A percentile compares a stretch with the other conserved stretches of the same genome.
Evolutionary conservation across 768 basidiomycete species (phyloP).

Genomic region (Chiua virens): DNA sequence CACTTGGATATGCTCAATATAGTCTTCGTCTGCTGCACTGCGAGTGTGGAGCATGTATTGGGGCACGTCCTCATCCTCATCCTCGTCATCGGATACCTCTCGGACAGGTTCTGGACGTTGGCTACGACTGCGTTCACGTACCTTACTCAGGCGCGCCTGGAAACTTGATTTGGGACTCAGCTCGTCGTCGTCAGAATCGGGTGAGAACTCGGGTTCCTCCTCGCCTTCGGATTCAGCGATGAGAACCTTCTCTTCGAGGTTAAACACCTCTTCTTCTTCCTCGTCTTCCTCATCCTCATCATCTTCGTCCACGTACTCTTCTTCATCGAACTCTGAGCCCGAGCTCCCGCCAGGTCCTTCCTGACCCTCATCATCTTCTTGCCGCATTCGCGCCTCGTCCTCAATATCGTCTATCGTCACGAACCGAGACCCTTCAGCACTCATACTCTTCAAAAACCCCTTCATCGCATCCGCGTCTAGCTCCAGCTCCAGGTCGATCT

Average conservation of each 20-base stretch:
- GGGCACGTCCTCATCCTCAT: slow-evolving; percentile 29
- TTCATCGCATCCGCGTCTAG: slow-evolving; percentile 49
- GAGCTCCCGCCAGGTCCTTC: slow-evolving; percentile 25
- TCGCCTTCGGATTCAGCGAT: slow-evolving; percentile 34
- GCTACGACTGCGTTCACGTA: slow-evolving; percentile 27
- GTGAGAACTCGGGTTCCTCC: slow-evolving; percentile 20
- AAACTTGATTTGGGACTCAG: slow-evolving; percentile 36
- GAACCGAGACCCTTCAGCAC: slow-evolving; percentile 44
- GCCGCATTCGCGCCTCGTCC: slow-evolving; percentile 48
- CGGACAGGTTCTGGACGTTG: slow-evolving; percentile 11
- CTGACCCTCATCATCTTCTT: slow-evolving; percentile 47
- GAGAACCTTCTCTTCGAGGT: slow-evolving; percentile 47
- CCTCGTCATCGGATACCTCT: slow-evolving; percentile 23
- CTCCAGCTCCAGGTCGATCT: slow-evolving; percentile 59
- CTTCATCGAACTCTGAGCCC: slow-evolving; percentile 30
- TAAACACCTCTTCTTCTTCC: slow-evolving; percentile 39
- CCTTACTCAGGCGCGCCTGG: slow-evolving; percentile 33
- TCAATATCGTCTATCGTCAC: slow-evolving; percentile 69
- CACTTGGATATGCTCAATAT: slow-evolving; percentile 56
- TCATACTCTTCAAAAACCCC: slow-evolving; percentile 52
- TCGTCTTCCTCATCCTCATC: slow-evolving; percentile 33
- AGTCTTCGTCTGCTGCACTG: slow-evolving; percentile 60
- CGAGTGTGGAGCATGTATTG: slow-evolving; percentile 30
- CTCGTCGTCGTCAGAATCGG: slow-evolving; percentile 30
- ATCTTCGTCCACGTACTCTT: slow-evolving; percentile 29